Evolutionary conservation across 768 basidiomycete species (phyloP), one percentile per base, ranked within the genome.

Genomic region (Pisolithus sp.): DNA sequence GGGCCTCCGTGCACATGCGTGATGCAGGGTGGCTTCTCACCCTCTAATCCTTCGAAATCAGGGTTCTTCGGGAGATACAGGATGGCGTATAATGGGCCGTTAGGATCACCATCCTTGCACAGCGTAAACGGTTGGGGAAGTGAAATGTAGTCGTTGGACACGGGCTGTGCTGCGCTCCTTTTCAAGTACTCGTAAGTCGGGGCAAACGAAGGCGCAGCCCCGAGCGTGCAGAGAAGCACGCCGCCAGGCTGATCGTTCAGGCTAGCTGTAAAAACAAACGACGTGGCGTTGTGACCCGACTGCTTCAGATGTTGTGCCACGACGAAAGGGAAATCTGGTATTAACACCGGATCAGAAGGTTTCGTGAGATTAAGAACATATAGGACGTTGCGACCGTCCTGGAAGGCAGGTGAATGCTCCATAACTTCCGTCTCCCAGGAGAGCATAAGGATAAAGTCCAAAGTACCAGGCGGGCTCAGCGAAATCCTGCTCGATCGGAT

Each of bases 1-100:
- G 88, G 89, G 0, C 89, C 86, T 1, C 88, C 89, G 55, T 90
- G 89, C 1, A 80, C 76, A 26, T 70, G 57, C 0, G 87, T 60
- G 9, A 89, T 70, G 45, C 79, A 81, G 2, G 89, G 89, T 0
- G 88, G 89, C 45, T 72, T 74, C 61, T 86, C 82, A 5, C 68
- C 73, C 38, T 63, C 74, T 5, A 72, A 65, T 0, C 76, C 81
- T 1, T 61, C 52, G 61, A 80, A 89, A 0, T 72, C 63, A 0
- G 81, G 82, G 53, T 86, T 87, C 23, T 64, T 72, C 0, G 89
- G 88, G 0, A 76, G 66, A 50, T 85, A 85, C 58, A 74, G 83
- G 8, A 86, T 69, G 2, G 79, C 76, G 59, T 88, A 75, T 5
- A 75, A 67, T 13, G 63, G 62, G 30, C 9, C 26, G 15, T 65